Base-by-base conservation (phyloP, 1,284 basidiomycete species). In the Neotropicomus parvogracilis region DNA sequence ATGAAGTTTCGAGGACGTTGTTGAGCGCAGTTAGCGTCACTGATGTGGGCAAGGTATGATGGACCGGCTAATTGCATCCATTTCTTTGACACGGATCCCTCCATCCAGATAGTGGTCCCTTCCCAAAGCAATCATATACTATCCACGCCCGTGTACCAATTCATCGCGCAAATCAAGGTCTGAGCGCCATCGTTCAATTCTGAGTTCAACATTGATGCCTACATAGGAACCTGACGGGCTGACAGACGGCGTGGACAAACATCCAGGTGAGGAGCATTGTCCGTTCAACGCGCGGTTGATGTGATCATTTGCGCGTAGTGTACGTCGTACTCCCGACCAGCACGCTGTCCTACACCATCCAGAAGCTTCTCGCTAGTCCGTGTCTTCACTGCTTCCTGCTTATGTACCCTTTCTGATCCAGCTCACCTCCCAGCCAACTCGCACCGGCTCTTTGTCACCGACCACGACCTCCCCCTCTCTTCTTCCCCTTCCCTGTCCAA, bases 361-460 rank as follows among this genome's bases (percentile, higher is more conserved):
- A 88, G 66, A 89, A 89, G 64, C 70, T 89, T 13, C 74, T 89
- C 16, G 85, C 87, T 3, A 89, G 87, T 89, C 58, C 53, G 85
- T 72, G 27, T 21, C 13, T 13, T 33, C 21, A 0, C 2, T 5
- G 2, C 13, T 16, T 19, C 5, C 17, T 33, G 5, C 31, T 5
- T 24, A 16, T 29, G 2, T 21, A 14, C 16, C 1, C 26, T 12
- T 10, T 33, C 40, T 52, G 35, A 59, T 44, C 24, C n/a, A 27
- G 28, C 16, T 46, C 26, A 9, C n/a, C 41, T 7, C 38, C 4
- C 55, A 89, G 87, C 86, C 33, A 84, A 83, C 60, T 73, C 87
- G 0, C 87, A 88, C 59, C 77, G 87, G 34, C 71, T 89, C 9
- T 89, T 89, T 58, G 78, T 89, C n/a, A 83, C 80, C 1, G 75